Percentiles rank a stretch among this genome's conserved stretches.
These are phyloP conservation scores for Cinnamomum micranthum DNA, from an alignment of 164 flowering plant species.

Conservation along the genomic window DNA sequence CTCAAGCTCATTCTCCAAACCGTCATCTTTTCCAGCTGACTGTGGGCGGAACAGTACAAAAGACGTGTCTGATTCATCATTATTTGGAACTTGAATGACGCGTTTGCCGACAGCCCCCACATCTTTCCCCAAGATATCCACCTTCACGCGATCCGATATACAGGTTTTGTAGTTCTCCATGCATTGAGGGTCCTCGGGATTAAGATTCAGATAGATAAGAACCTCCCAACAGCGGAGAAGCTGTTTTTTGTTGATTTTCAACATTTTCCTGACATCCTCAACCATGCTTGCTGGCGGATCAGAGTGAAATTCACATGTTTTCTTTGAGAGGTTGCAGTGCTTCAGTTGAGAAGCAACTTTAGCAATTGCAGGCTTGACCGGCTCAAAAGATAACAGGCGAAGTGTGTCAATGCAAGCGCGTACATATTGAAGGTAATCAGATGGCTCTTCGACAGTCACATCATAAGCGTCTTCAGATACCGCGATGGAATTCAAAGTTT, in stretches of 20 bases:
- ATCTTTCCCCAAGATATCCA: slow-evolving; percentile 71
- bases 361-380: slow-evolving; percentile 17
- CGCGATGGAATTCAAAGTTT: slow-evolving; percentile 62
- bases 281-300: slow-evolving; percentile 45
- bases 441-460: slow-evolving; percentile 83
- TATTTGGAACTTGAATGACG: slow-evolving; percentile 63
- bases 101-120: slow-evolving; percentile 53
- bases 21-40: slow-evolving; percentile 24
- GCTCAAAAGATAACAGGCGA: slow-evolving; percentile 45
- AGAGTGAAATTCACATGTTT: slow-evolving; percentile 28
- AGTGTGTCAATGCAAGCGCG: slow-evolving; percentile 63
- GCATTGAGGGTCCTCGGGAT: slow-evolving; percentile 41
- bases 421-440: slow-evolving; percentile 73
- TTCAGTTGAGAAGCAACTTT: slow-evolving; percentile 26
- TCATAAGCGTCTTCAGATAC: slow-evolving; percentile 68
- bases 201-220: slow-evolving; percentile 66
- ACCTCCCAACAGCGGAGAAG: slow-evolving; percentile 91
- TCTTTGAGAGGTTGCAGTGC: slow-evolving; percentile 54
- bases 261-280: slow-evolving; percentile 53
- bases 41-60: slow-evolving; percentile 68
- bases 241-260: slow-evolving; percentile 88
- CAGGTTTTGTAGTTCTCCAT: slow-evolving; percentile 54
- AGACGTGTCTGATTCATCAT: slow-evolving; percentile 57
- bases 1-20: slow-evolving; percentile 32
- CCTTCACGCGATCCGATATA: slow-evolving; percentile 48